Percentiles rank a stretch among this genome's conserved stretches.
Conservation (phyloP, 805 yeast genomes). For the Helenozyma baotianmanensis region DNA sequence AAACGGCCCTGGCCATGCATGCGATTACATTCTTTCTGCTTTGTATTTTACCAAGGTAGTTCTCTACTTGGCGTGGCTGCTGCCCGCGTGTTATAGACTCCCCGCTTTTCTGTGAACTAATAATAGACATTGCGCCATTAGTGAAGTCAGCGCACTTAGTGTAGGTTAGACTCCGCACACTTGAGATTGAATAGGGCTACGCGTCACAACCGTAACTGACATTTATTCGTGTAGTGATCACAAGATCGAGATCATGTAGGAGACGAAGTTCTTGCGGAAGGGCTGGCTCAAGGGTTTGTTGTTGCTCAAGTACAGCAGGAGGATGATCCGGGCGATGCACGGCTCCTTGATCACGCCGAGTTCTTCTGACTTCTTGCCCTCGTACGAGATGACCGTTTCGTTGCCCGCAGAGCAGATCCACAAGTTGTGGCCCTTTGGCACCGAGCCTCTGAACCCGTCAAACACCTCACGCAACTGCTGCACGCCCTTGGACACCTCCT, state of each 20-base stretch:
- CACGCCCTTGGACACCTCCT: conserved; percentile 51
- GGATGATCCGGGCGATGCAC: conserved; percentile 58
- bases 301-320: conserved; percentile 73
- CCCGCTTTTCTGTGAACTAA: no score
- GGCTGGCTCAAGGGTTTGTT: conserved; percentile 58
- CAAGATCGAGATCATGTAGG: no score
- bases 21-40: not conserved
- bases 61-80: no score
- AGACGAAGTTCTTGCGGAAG: conserved; percentile 40
- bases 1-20: conserved; percentile 19
- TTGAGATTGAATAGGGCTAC: no score
- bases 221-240: no score
- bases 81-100: no score
- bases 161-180: no score
- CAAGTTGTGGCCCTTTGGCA: conserved; percentile 68
- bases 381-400: conserved; percentile 7
- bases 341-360: conserved; percentile 66
- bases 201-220: no score
- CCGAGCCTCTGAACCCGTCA: conserved; percentile 57
- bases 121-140: no score
- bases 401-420: conserved; percentile 36
- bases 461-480: conserved; percentile 62
- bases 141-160: no score
- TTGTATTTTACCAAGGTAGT: conserved; percentile 7
- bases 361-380: conserved; percentile 10